phyloP scores from a whole-genome alignment of 1,284 basidiomycete species.

The Fomitopsis palustris region DNA sequence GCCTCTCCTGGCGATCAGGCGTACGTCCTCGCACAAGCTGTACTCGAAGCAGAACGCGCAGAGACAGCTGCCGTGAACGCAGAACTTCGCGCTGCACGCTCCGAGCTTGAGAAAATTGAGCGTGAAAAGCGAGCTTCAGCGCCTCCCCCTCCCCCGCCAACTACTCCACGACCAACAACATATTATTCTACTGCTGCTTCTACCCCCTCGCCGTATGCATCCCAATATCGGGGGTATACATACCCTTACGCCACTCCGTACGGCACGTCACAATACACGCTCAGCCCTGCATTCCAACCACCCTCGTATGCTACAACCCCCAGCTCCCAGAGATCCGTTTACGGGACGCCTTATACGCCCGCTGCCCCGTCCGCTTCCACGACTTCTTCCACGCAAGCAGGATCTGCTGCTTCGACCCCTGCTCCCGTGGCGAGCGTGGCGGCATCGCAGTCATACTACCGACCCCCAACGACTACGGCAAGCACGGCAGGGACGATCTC shows the following conservation, averaged over 20 bases:
- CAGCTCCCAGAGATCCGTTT: slow-evolving; percentile 5
- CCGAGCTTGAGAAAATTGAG: slow-evolving; percentile 64
- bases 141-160: slow-evolving; percentile 6
- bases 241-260: slow-evolving; percentile 34
- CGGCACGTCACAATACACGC: slow-evolving; percentile 22
- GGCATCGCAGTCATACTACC: slow-evolving; percentile 22
- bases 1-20: slow-evolving; percentile 56
- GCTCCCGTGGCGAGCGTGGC: neutral
- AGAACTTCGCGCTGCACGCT: slow-evolving; percentile 57
- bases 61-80: slow-evolving; percentile 52
- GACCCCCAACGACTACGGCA: slow-evolving; percentile 19
- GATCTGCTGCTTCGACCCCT: neutral
- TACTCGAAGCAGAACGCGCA: slow-evolving; percentile 60
- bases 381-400: neutral
- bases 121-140: slow-evolving; percentile 51
- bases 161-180: slow-evolving; percentile 14
- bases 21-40: slow-evolving; percentile 56
- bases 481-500: slow-evolving; percentile 32
- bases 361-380: slow-evolving; percentile 22
- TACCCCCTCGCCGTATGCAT: slow-evolving; percentile 25
- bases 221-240: slow-evolving; percentile 36
- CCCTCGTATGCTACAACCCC: slow-evolving; percentile 2
- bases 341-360: slow-evolving; percentile 19
- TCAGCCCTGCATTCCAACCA: slow-evolving; percentile 21
- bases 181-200: slow-evolving; percentile 18